Evolutionary conservation across 208 protist species (phyloP).

Genomic region (Trypanosoma conorhini): DNA sequence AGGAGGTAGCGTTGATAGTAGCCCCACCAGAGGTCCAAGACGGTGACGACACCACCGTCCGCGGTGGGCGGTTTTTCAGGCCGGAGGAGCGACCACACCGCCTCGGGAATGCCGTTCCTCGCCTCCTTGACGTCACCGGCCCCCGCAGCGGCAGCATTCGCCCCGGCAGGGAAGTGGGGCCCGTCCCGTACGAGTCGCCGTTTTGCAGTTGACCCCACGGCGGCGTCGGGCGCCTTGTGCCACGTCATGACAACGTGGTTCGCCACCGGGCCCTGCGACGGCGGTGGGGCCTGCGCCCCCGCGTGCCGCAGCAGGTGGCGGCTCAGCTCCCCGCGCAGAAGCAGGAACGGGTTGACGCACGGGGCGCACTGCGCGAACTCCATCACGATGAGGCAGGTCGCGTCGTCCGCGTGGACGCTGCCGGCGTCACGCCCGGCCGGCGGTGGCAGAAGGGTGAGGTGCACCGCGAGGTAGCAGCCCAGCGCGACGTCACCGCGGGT

Average conservation of each 20-base stretch:
- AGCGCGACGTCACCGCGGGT: constrained; percentile 46
- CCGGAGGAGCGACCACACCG: constrained; percentile 44
- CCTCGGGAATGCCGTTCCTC: constrained; percentile 21
- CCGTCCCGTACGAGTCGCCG: constrained; percentile 20
- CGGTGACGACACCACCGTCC: constrained; percentile 25
- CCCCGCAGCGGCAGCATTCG: background rate
- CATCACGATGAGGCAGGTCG: constrained; percentile 39
- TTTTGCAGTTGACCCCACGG: background rate
- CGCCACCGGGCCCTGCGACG: background rate
- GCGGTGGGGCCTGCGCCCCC: background rate
- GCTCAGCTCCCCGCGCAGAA: constrained; percentile 46
- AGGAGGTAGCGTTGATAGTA: constrained; percentile 61
- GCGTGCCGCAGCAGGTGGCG: constrained; percentile 36
- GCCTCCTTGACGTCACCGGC: background rate
- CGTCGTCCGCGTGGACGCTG: constrained; percentile 3
- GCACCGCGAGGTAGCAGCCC: constrained; percentile 58
- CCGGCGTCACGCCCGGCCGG: constrained; percentile 5
- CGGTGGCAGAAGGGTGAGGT: constrained; percentile 42
- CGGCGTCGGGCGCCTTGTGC: background rate
- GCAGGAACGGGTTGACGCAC: constrained; percentile 56
- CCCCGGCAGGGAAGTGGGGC: constrained; percentile 44
- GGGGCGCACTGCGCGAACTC: constrained; percentile 67
- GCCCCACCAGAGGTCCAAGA: constrained; percentile 74
- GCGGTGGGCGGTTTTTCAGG: constrained; percentile 22
- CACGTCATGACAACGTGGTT: constrained; percentile 3